These are phyloP conservation scores for Rhizopus microsporus DNA, from an alignment of 371 early-diverging fungal species.

Conservation along the genomic window DNA sequence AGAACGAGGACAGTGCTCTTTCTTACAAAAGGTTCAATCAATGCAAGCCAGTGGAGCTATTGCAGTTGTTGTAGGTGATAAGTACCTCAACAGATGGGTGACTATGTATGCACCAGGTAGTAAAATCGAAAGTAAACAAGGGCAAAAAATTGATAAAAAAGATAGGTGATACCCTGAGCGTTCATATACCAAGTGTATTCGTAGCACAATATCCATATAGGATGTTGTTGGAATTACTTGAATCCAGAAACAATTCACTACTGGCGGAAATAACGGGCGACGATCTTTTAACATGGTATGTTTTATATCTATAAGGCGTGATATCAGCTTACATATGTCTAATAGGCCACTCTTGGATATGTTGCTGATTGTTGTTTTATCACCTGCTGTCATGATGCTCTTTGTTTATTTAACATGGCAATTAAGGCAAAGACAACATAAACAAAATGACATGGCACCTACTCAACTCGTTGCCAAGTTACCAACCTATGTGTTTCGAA, in stretches of 20 bases:
- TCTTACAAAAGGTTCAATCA: slow-evolving; percentile 84
- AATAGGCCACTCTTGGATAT: slow-evolving; percentile 70
- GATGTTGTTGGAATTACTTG: slow-evolving; percentile 44
- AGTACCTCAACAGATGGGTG: slow-evolving; percentile 68
- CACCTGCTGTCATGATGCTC: slow-evolving; percentile 75
- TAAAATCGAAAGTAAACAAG: too few relatives aligned
- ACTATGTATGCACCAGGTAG: slow-evolving; percentile 92
- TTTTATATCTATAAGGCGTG: not conserved
- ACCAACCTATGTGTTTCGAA: slow-evolving; percentile 65
- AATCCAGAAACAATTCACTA: slow-evolving; percentile 33
- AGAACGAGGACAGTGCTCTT: slow-evolving; percentile 85
- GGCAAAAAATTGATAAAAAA: not conserved
- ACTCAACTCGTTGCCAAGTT: slow-evolving; percentile 68
- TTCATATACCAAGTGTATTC: slow-evolving; percentile 80
- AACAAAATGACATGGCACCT: slow-evolving; percentile 77
- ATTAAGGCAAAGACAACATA: slow-evolving; percentile 70
- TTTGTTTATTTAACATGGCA: slow-evolving; percentile 77
- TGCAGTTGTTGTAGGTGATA: slow-evolving; percentile 92
- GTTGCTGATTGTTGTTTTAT: slow-evolving; percentile 69
- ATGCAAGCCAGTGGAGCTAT: slow-evolving; percentile 87
- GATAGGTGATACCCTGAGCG: slow-evolving; percentile 73
- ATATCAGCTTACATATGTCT: too few relatives aligned
- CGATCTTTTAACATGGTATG: slow-evolving; percentile 50
- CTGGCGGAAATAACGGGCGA: slow-evolving; percentile 45
- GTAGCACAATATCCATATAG: slow-evolving; percentile 73